Percentiles rank a stretch among this genome's conserved stretches.
Evolutionary conservation across 768 basidiomycete genomes (phyloP).

Genomic region (Podaxis sp.): DNA sequence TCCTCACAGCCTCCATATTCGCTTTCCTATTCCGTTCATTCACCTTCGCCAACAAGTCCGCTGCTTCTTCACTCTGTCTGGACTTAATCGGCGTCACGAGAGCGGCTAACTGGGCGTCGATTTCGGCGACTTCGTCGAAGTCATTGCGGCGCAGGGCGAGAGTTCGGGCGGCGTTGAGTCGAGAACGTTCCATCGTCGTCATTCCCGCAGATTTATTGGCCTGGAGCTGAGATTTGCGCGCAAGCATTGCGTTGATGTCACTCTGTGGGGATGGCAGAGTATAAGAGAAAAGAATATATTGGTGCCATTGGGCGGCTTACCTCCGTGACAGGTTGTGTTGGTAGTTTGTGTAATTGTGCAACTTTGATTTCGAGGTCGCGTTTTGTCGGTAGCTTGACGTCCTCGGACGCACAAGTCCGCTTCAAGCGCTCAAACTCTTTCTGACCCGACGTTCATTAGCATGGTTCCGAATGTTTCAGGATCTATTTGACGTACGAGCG

Average conservation of each 20-base stretch:
- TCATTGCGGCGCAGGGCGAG: constrained; percentile 79
- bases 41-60: constrained; percentile 67
- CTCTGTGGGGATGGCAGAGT: constrained; percentile 43
- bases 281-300: constrained; percentile 10
- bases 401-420: constrained; percentile 43
- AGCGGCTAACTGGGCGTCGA: constrained; percentile 65
- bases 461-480: constrained; percentile 1
- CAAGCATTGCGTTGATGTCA: constrained; percentile 79
- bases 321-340: constrained; percentile 73
- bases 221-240: constrained; percentile 53
- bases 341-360: constrained; percentile 56
- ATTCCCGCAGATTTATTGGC: constrained; percentile 30
- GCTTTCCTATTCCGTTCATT: constrained; percentile 90
- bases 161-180: constrained; percentile 67
- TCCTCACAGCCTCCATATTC: constrained; percentile 77
- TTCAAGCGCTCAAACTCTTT: constrained; percentile 69
- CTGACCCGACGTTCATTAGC: constrained; percentile 34
- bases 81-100: constrained; percentile 30
- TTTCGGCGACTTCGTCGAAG: constrained; percentile 50
- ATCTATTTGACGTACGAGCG: constrained; percentile 44
- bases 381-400: constrained; percentile 66
- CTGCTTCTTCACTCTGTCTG: constrained; percentile 24
- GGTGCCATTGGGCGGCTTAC: constrained; percentile 36
- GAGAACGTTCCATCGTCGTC: constrained; percentile 58
- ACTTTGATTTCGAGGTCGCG: constrained; percentile 64